A percentile compares a stretch with the other conserved stretches of the same genome.
Evolutionary conservation across 768 basidiomycete species (phyloP).

Genomic region (Clavulina sp.): DNA sequence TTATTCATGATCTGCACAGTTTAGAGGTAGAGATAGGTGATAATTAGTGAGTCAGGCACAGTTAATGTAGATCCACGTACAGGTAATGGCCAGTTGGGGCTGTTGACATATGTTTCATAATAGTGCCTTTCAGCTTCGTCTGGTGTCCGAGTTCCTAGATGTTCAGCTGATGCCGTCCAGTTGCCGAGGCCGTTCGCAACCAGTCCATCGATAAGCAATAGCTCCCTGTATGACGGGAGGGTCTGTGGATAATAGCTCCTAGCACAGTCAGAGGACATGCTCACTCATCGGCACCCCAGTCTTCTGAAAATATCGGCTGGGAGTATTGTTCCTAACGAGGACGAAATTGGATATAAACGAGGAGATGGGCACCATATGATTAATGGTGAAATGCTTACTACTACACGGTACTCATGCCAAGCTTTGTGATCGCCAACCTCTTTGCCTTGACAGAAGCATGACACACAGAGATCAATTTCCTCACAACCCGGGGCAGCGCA

Average conservation of each 20-base stretch:
- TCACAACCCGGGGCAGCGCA: constrained; percentile 73
- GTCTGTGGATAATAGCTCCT: too few species aligned
- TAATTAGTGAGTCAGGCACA: constrained; percentile 18
- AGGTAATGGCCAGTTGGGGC: constrained; percentile 62
- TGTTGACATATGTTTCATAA: constrained; percentile 58
- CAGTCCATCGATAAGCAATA: constrained; percentile 76
- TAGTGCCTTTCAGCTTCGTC: constrained; percentile 92
- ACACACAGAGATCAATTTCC: constrained; percentile 79
- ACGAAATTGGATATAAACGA: neutral
- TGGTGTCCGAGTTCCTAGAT: constrained; percentile 83
- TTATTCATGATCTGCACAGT: constrained; percentile 85
- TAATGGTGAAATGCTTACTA: constrained; percentile 32
- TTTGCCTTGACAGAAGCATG: constrained; percentile 83
- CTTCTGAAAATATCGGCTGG: constrained; percentile 84
- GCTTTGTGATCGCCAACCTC: constrained; percentile 75
- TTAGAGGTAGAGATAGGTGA: constrained; percentile 57
- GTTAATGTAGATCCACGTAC: constrained; percentile 34
- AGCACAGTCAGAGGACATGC: constrained; percentile 13
- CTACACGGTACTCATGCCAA: constrained; percentile 78
- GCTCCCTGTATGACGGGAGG: constrained; percentile 40
- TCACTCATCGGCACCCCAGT: constrained; percentile 98
- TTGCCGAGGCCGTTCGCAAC: constrained; percentile 81
- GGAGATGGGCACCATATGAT: constrained; percentile 6
- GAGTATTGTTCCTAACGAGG: constrained; percentile 71
- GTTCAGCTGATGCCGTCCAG: constrained; percentile 91